phyloP scores from a whole-genome alignment of 2,329 filamentous ascomycete species.

The Ophiostoma angusticollis region DNA sequence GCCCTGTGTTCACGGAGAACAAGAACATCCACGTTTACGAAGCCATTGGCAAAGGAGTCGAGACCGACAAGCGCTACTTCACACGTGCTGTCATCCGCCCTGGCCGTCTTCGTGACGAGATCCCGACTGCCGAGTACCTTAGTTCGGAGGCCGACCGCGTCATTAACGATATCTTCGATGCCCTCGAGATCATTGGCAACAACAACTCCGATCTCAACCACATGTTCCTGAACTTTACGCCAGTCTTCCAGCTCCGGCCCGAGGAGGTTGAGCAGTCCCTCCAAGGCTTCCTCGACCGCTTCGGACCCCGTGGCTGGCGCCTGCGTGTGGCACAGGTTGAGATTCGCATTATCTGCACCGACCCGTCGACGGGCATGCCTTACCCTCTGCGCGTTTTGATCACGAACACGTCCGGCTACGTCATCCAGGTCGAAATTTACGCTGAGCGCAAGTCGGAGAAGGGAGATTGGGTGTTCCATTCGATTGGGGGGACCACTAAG shows the following conservation, averaged over 20 bases:
- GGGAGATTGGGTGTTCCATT: constrained; percentile 97
- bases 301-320: constrained; percentile 88
- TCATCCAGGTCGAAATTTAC: constrained; percentile 95
- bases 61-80: constrained; percentile 97
- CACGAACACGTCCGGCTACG: constrained; percentile 95
- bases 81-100: constrained; percentile 90
- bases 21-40: constrained; percentile 99
- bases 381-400: constrained; percentile 93
- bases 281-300: constrained; percentile 90
- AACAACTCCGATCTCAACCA: constrained; percentile 99
- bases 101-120: constrained; percentile 88
- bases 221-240: constrained; percentile 99
- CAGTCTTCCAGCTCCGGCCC: constrained; percentile 85
- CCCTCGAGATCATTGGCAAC: constrained; percentile 95
- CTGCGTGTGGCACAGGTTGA: constrained; percentile 94
- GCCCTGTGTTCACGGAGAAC: constrained; percentile 97
- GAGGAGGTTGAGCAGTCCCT: constrained; percentile 85
- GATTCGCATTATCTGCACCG: constrained; percentile 96
- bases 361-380: constrained; percentile 67
- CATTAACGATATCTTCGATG: constrained; percentile 96
- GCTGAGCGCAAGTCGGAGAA: constrained; percentile 96
- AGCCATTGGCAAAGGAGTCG: constrained; percentile 84
- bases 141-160: constrained; percentile 93
- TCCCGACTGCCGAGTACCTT: constrained; percentile 95
- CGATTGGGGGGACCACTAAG: constrained; percentile 88